Evolutionary conservation across 805 yeast species (phyloP), one percentile per base, ranked within the genome.

Genomic region (Naumovozyma castellii): DNA sequence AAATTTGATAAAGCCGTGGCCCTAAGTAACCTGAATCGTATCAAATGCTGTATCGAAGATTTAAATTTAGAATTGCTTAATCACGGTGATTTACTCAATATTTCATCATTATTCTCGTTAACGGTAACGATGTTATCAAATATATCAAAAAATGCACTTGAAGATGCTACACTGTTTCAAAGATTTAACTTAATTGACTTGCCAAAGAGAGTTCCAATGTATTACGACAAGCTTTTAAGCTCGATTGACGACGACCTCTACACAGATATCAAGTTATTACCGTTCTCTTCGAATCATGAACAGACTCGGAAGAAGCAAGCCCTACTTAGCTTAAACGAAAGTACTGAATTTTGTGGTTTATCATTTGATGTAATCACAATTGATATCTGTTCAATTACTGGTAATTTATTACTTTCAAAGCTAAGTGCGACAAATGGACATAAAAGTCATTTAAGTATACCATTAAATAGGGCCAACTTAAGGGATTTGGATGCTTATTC

Each of bases 331-430:
- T 5, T 29, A 9, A n/a, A 29, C 8, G 5, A 9, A 12, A 29
- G 8, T 13, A 5, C 15, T n/a, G 14, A n/a, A 12, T 29, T 5
- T 29, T 20, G 18, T 18, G 32, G 35, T 25, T 14, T 16, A 2
- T 28, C 36, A 16, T 56, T 54, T 20, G 50, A 55, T 40, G 49
- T 80, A 0, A 60, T 84, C 1, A 66, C 80, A 1, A 57, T 87
- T 18, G 88, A 80, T 49, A 52, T 75, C 6, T 77, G 85, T 45
- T 61, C 73, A 0, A 49, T 66, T 6, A 70, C 79, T 6, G 82
- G 79, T 0, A 79, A 76, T 51, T 60, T 87, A 19, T 45, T 80
- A 0, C 42, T 86, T 3, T 60, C 81, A 3, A 69, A 73, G 44
- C 56, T 65, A 30, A 67, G 61, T 19, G 48, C 61, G 2, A 43